Conservation (phyloP, 202 grass and related monocot species). For the Miscanthus sacchariflorus region DNA sequence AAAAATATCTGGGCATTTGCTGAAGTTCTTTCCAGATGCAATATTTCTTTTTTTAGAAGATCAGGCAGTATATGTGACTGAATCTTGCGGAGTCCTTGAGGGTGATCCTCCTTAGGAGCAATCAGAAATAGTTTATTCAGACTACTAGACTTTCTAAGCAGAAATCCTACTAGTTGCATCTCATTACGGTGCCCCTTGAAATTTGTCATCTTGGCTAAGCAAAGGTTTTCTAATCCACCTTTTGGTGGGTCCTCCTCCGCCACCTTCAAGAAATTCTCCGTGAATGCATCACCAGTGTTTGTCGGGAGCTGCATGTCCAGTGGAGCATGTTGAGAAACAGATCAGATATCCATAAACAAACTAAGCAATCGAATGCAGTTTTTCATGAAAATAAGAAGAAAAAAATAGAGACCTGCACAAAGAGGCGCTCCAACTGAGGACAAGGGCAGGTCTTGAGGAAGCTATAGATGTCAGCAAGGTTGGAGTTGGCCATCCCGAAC, state of each 20-base stretch:
- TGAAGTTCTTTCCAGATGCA: constrained; percentile 62
- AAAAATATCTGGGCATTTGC: constrained; percentile 63
- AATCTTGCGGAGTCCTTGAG: constrained; percentile 52
- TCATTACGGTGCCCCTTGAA: constrained; percentile 90
- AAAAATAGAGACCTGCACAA: constrained; percentile 72
- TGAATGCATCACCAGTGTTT: constrained; percentile 66
- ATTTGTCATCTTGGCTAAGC: constrained; percentile 76
- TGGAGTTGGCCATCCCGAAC: constrained; percentile 82
- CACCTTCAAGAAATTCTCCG: constrained; percentile 68
- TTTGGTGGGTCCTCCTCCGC: constrained; percentile 71
- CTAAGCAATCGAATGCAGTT: constrained; percentile 26
- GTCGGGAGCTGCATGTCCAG: constrained; percentile 72
- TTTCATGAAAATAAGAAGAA: neutral
- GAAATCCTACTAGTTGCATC: constrained; percentile 64
- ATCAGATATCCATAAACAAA: constrained; percentile 4
- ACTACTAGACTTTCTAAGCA: constrained; percentile 63
- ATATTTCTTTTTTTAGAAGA: constrained; percentile 45
- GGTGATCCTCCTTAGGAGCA: constrained; percentile 63
- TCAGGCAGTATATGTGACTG: constrained; percentile 50
- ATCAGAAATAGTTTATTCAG: constrained; percentile 66
- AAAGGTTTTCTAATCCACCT: constrained; percentile 76
- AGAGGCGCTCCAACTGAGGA: constrained; percentile 71
- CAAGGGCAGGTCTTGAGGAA: constrained; percentile 77
- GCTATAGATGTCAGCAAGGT: constrained; percentile 78
- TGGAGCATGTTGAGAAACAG: constrained; percentile 34